Evolutionary conservation across 345 rosid genomes (phyloP), one percentile per base, ranked within the genome.

Genomic region (Gynandropsis gynandra): DNA sequence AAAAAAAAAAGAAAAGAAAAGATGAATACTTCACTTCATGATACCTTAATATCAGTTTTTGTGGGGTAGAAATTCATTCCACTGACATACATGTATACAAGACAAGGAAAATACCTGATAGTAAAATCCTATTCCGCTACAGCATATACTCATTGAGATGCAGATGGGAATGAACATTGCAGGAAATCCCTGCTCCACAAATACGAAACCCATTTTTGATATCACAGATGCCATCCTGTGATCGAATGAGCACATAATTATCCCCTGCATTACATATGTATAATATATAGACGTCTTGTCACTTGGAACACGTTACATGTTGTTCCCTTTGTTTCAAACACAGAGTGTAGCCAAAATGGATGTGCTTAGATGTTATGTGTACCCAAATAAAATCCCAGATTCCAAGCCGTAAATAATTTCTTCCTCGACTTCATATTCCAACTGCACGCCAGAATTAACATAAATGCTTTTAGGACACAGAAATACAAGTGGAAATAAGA

Each of bases 301-400:
- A 39, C 27, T 36, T 39, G 7, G 33, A 5, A 46, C 9, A 31
- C 12, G 15, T 41, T 46, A 33, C n/a, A 47, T 24, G 39, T 16
- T 33, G 56, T 55, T 42, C 27, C 16, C 17, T 33, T 16, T 41
- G 27, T 53, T 34, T 59, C 56, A 16, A 7, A 47, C 16, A 33
- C 24, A 52, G n/a, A n/a, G n/a, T n/a, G n/a, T n/a, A n/a, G n/a
- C n/a, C n/a, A n/a, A 17, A 47, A 4, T 15, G 43, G 15, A 47
- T 46, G 55, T 5, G 20, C 10, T 27, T 35, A 9, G 16, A 56
- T 60, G 20, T 54, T 20, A 52, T 40, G 35, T n/a, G 34, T 81
- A 92, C 98, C 98, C 98, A 61, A 92, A 92, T 59, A 92, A 63
- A 60, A 87, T 69, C 58, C 98, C 98, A 56, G 96, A 92, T 72